Evolutionary conservation across 331 rosid species (phyloP), one percentile per base, ranked within the genome.

Genomic region (Acacia pycnantha): DNA sequence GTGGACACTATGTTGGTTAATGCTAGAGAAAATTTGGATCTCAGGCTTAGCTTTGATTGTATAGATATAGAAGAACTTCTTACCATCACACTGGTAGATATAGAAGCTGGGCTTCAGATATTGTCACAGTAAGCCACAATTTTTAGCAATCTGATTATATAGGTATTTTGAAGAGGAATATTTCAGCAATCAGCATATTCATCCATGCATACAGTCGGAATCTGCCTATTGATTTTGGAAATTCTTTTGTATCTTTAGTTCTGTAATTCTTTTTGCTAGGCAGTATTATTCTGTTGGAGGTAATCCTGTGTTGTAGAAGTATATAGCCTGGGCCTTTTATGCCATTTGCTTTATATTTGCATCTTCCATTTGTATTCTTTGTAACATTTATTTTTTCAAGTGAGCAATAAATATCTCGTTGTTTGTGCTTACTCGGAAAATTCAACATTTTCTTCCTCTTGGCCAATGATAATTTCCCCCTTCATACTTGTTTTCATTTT

Each of bases 1-100:
- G 85, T 92, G 27, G 98, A 91, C 84, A 87, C 97, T 9, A 81
- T 92, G 93, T 84, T 96, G 81, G 91, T 94, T 62, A 96, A 94
- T 83, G 98, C 97, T 6, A 87, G 97, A 86, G 99, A 94, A 81
- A 87, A 84, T 83, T 90, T 96, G 90, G 98, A 96, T 76, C 86
- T 91, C 15, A 91, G 97, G 90, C 97, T 96, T 22, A 84, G 85
- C 82, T 96, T 92, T 83, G 98, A 94, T 47, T 94, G 98, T 85
- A 76, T 87, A 85, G 95, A 91, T 82, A 90, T 95, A 11, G 97
- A 94, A 54, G 94, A 94, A 87, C 94, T 96, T 79, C 80, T 86
- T 82, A 94, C 97, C 26, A 89, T 96, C 79, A 94, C 91, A 74
- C 19, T 92, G 69, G 93, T 83, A 84, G 99, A 96, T 87, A 84